Evolutionary conservation across 768 basidiomycete species (phyloP), one percentile per base, ranked within the genome.

Genomic region (Termitomyces sp.): DNA sequence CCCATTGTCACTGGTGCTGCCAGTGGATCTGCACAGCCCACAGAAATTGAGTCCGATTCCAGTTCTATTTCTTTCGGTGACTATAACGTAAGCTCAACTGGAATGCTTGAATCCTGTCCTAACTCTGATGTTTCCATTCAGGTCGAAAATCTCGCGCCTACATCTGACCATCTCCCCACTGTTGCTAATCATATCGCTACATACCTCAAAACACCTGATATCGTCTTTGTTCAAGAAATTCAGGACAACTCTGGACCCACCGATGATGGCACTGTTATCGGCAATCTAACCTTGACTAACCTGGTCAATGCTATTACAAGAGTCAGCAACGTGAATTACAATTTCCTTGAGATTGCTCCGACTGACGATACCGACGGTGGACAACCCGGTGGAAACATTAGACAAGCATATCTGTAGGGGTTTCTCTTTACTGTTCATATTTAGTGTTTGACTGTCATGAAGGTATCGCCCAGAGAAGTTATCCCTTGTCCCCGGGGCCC

Each of bases 191-290:
- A 85, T 60, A 84, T 85, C 50, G 76, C 70, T 11, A 69, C 72
- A 23, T 68, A 71, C 56, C 74, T 86, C 16, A 67, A 70, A 17
- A 73, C 76, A 0, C 84, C 85, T 1, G 83, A 85, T 62, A 73
- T 86, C 52, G 65, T 86, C 59, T 84, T 85, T 65, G 60, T 86
- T 7, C 84, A 86, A 67, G 85, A 86, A 61, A 79, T 86, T 17
- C 82, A 85, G 61, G 83, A 84, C 65, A 79, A 84, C 65, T 76
- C 74, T 3, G 83, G 83, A 5, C 62, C 76, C 2, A 76, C 66
- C 0, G 66, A 85, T 62, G 76, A 85, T 62, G 84, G 84, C 19
- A 74, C 74, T 5, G 80, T 83, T 44, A 70, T 65, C 50, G 82
- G 80, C 9, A 79, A 81, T 64, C 62, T 79, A 54, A 85, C 84